Percentiles rank a stretch among this genome's conserved stretches.
Evolutionary conservation across 768 basidiomycete species (phyloP).

Genomic region (Cubamyces sp.): DNA sequence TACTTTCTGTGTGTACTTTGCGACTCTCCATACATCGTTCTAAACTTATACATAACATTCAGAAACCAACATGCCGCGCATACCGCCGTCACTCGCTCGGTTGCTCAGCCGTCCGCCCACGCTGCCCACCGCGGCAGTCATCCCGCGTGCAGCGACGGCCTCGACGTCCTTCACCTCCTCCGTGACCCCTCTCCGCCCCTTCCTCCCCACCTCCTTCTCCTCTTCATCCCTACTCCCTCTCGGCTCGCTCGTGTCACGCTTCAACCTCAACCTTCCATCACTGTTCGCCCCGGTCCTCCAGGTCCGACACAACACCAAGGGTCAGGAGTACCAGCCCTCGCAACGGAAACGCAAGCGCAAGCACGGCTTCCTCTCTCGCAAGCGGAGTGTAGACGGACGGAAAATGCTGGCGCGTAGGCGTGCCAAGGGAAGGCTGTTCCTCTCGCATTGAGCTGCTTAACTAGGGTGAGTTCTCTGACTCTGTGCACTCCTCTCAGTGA

Average conservation of each 20-base stretch:
- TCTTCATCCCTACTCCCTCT: constrained; percentile 11
- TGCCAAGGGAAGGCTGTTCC: constrained; percentile 75
- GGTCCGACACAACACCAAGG: constrained; percentile 68
- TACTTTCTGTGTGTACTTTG: neutral
- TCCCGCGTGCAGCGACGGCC: constrained; percentile 17
- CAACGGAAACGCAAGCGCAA: constrained; percentile 92
- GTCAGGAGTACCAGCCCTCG: constrained; percentile 96
- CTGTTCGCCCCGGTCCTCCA: constrained; percentile 50
- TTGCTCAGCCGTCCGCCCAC: constrained; percentile 29
- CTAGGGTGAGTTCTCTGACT: neutral
- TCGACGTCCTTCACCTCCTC: constrained; percentile 19
- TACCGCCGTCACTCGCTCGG: constrained; percentile 31
- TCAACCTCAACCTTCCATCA: constrained; percentile 35
- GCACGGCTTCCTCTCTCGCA: constrained; percentile 86
- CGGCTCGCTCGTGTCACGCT: constrained; percentile 11
- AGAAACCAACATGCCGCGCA: constrained; percentile 29
- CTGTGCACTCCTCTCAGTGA: neutral
- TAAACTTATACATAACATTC: neutral
- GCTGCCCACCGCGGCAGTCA: constrained; percentile 9
- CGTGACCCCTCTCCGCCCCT: constrained; percentile 15
- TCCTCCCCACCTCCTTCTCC: constrained; percentile 12
- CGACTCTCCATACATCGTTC: neutral
- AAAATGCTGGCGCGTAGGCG: constrained; percentile 72
- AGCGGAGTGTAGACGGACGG: constrained; percentile 67
- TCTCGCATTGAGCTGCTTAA: constrained; percentile 66